Conservation (phyloP, 2,329 filamentous ascomycete genomes). For the Elsinoe fawcettii region DNA sequence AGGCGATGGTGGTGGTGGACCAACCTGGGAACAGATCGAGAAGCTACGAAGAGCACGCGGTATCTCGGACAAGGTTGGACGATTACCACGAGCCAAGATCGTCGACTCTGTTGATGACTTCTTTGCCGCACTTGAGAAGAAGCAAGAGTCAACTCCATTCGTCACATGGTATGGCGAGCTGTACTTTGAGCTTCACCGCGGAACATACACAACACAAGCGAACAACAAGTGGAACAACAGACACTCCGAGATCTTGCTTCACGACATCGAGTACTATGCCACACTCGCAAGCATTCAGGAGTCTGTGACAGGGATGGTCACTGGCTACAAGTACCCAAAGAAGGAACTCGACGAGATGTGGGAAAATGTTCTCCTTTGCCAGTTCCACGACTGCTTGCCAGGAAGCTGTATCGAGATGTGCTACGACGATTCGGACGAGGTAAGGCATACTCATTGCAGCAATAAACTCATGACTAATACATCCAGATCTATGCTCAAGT, state of each 20-base stretch:
- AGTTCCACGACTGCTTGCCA: conserved; percentile 95
- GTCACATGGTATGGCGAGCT: conserved; percentile 97
- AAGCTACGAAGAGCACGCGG: conserved; percentile 89
- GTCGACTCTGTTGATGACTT: conserved; percentile 89
- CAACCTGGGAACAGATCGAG: conserved; percentile 88
- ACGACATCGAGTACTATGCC: conserved; percentile 80
- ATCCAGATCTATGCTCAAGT: conserved; percentile 67
- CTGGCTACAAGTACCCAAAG: conserved; percentile 79
- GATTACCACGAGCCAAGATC: conserved; percentile 80
- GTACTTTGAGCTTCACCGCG: conserved; percentile 94
- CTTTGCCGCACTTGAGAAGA: conserved; percentile 77
- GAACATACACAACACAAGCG: conserved; percentile 93
- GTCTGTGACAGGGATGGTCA: conserved; percentile 35
- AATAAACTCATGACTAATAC: not conserved
- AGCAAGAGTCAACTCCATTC: conserved; percentile 57
- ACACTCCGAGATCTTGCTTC: conserved; percentile 72
- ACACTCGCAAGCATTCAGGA: conserved; percentile 73
- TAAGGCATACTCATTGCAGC: conserved; percentile 22
- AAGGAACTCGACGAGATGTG: conserved; percentile 92
- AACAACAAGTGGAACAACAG: conserved; percentile 97
- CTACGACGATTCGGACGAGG: conserved; percentile 87
- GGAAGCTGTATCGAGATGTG: conserved; percentile 97
- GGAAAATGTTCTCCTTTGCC: conserved; percentile 84
- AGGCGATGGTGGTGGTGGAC: conserved; percentile 90
- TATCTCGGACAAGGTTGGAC: conserved; percentile 76